Conservation (phyloP, 179 eudicot species). For the Vitellaria paradoxa region DNA sequence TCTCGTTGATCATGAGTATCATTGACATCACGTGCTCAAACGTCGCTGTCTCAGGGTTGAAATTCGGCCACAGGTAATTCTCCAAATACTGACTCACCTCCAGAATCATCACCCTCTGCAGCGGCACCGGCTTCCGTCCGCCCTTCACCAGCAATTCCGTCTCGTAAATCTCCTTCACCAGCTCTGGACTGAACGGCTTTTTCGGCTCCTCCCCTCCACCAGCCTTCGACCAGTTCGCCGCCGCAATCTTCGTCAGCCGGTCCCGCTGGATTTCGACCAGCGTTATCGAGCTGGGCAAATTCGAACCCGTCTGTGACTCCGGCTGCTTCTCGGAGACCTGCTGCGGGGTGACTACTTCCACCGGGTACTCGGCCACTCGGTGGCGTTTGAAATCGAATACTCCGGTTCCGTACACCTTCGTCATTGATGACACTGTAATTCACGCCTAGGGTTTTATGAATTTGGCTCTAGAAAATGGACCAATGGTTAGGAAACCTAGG, state of each 20-base stretch:
- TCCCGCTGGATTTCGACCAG: constrained; percentile 73
- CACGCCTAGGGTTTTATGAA: not conserved
- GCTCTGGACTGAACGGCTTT: constrained; percentile 52
- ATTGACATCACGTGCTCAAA: constrained; percentile 95
- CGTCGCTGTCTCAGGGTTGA: constrained; percentile 50
- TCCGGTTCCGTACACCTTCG: constrained; percentile 86
- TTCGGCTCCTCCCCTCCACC: constrained; percentile 15
- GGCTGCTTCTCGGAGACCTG: constrained; percentile 42
- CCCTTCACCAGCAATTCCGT: constrained; percentile 62
- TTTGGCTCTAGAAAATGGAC: too few relatives aligned
- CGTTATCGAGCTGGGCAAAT: constrained; percentile 65
- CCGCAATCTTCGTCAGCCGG: constrained; percentile 74
- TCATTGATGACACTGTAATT: constrained; percentile 36
- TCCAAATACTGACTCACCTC: constrained; percentile 98
- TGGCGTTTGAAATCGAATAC: constrained; percentile 84
- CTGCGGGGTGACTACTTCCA: constrained; percentile 18
- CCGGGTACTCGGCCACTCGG: constrained; percentile 91
- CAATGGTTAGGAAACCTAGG: not conserved
- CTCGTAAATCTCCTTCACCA: constrained; percentile 77
- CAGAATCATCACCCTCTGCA: constrained; percentile 90
- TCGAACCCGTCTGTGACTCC: constrained; percentile 50
- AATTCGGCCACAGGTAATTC: constrained; percentile 89
- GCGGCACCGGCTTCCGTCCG: constrained; percentile 62
- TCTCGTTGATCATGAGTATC: constrained; percentile 94
- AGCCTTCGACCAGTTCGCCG: constrained; percentile 52